Base-by-base conservation (phyloP, 495 filamentous ascomycete species). In the Acidiella bohemica region DNA sequence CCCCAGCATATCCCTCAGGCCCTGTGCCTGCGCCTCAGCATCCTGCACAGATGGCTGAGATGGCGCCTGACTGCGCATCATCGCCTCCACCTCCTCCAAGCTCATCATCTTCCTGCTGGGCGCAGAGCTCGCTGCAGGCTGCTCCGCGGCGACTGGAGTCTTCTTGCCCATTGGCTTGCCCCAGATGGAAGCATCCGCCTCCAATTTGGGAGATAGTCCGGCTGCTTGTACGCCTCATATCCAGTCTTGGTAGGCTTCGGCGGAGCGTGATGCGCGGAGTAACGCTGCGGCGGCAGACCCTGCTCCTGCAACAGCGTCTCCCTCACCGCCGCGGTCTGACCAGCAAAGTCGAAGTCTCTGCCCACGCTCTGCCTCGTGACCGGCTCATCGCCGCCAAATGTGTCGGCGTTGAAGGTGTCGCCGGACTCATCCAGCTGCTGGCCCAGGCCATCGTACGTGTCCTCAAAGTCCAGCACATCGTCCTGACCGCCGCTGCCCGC, bases 321-420 rank as follows among this genome's bases (percentile, higher is more conserved):
- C 8, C 85, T 65, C 18, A 94, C 80, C 58, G 84, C 75, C 12
- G 86, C 85, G 13, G 92, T 96, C 44, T 76, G 79, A 1, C 85
- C 86, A 46, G 88, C 88, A 65, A 96, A 99, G 56, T 99, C 90
- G 56, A 95, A 99, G 59, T 99, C 92, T 54, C 81, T 88, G 53
- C 86, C 86, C 14, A 88, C 71, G 11, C 61, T 56, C 54, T 56
- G 43, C 42, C 71, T 50, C 8, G 55, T 46, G 41, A 58, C 58
- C 25, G 55, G 53, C 27, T 55, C 58, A 10, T 55, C 68, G 37
- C 58, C 65, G 41, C 90, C 90, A 52, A 99, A 99, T n/a, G 90
- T 99, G 57, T 93, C 92, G 53, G 95, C 84, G 60, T 99, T 99
- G 68, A 95, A 84, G 29, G 70, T 84, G 65, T 99, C 90, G 51